Evolutionary conservation across 2,329 filamentous ascomycete species (phyloP).

Genomic region (Ophioceras dolichostomum): DNA sequence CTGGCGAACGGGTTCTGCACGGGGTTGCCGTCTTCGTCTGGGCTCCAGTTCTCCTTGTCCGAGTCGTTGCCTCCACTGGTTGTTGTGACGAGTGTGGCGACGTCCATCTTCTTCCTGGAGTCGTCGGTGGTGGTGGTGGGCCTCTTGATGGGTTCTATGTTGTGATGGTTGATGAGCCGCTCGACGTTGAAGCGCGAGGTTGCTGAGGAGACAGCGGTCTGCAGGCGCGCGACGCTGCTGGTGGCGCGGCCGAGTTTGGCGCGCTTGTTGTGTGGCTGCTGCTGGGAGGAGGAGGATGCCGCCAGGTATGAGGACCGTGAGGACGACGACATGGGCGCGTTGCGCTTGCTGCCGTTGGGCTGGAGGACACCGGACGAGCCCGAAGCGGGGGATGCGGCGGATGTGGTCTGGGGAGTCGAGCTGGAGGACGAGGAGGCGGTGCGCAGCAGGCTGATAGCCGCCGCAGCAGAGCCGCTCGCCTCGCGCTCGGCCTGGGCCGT

Average conservation of each 20-base stretch:
- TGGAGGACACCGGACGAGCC: constrained; percentile 25
- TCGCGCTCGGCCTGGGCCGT: constrained; percentile 68
- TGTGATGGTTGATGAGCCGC: constrained; percentile 10
- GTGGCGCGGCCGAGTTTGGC: constrained; percentile 46
- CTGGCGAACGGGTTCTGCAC: constrained; percentile 3
- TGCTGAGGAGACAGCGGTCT: constrained; percentile 25
- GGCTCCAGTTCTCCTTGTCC: constrained; percentile 89
- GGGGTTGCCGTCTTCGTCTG: constrained; percentile 32
- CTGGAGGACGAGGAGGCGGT: constrained; percentile 35
- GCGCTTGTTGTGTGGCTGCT: constrained; percentile 38
- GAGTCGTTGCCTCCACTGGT: constrained; percentile 63
- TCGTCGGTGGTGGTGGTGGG: no score
- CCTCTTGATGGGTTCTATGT: constrained; percentile 15
- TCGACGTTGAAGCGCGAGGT: constrained; percentile 10
- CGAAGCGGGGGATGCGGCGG: constrained; percentile 23
- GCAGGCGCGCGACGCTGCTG: constrained; percentile 51
- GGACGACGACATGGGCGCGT: constrained; percentile 28
- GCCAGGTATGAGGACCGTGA: constrained; percentile 4
- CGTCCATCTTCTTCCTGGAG: constrained; percentile 26
- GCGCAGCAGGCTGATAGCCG: constrained; percentile 69
- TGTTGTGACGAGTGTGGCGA: constrained; percentile 26
- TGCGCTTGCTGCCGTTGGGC: constrained; percentile 52
- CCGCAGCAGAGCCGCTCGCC: constrained; percentile 64
- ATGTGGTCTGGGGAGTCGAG: constrained; percentile 23
- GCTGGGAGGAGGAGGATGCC: constrained; percentile 16